Base-by-base conservation (phyloP, 176 grass and related monocot genomes). In the Elymus sibiricus region DNA sequence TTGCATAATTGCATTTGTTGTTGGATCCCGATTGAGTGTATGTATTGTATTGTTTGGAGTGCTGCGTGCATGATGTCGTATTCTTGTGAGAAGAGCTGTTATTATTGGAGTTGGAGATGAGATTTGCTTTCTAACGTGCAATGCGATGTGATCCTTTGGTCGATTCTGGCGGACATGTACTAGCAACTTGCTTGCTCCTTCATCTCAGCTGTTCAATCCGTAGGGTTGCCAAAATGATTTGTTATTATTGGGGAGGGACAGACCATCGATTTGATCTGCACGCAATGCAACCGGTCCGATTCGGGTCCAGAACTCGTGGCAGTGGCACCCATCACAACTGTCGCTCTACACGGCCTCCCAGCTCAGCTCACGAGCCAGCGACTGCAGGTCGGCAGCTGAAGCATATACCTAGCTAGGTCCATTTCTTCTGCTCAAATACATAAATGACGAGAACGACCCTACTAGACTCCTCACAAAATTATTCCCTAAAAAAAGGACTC, bases 301-400 rank as follows among this genome's bases (percentile, higher is more conserved):
- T 56, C 51, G 53, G 53, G 19, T 56, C 53, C 19, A 53, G 53
- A 56, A 22, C 19, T 56, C 53, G 13, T 53, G 49, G 49, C 49
- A 17, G 19, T 22, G 55, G 10, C 67, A 70, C 1, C 14, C 17
- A 24, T 71, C 69, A 72, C 21, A 44, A 38, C 55, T 58, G 55
- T 58, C 55, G 21, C 55, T 58, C 32, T 34, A 34, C 32, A 34
- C 4, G 32, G 32, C 32, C 32, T 34, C 32, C 32, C 32, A 34
- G 32, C 39, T 9, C 39, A 53, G 0, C 70, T 72, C 70, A 72
- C 70, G n/a, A 72, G 70, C 70, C 38, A 43, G 38, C 69, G 38
- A 72, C 69, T 72, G 38, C 69, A 72, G 14, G 69, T 72, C 69
- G 69, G 69, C 68, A 42, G 68, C 60, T 79, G 22, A 58, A 22